These are phyloP conservation scores for Thelonectria olida DNA, from an alignment of 2,329 filamentous ascomycete species.

Conservation along the genomic window DNA sequence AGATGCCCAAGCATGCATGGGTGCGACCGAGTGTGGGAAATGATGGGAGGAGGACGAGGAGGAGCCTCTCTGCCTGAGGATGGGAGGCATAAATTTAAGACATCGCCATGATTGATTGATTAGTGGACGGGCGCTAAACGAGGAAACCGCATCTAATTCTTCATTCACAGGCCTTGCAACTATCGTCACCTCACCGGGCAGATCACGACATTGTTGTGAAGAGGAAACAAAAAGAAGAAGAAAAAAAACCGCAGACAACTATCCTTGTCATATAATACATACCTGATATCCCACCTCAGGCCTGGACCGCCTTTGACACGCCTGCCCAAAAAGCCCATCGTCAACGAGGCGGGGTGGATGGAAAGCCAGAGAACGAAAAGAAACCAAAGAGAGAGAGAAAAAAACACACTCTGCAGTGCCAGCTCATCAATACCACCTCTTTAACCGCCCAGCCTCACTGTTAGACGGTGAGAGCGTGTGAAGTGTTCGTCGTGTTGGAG, in stretches of 20 bases:
- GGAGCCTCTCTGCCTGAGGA: no score
- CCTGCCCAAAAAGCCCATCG: neutral
- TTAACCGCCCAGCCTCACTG: neutral
- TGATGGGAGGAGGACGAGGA: neutral
- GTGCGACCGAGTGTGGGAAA: neutral
- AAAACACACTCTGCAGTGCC: constrained; percentile 10
- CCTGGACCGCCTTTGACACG: constrained; percentile 8
- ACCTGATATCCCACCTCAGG: constrained; percentile 5
- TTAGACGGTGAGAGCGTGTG: neutral
- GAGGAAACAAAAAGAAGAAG: neutral
- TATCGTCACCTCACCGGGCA: neutral
- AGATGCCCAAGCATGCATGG: constrained; percentile 6
- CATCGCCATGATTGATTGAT: no score
- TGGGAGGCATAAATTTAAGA: no score
- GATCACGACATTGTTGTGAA: no score
- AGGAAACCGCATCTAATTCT: no score
- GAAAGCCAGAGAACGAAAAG: no score
- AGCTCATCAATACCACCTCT: constrained; percentile 18
- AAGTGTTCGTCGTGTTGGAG: neutral
- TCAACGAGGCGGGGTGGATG: constrained; percentile 15
- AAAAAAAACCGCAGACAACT: neutral
- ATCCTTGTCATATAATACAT: constrained; percentile 22
- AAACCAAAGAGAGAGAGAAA: no score
- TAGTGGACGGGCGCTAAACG: no score
- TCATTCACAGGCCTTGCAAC: no score